Evolutionary conservation across 2,329 filamentous ascomycete genomes (phyloP).

Genomic region (Fusarium solani-melongenae): DNA sequence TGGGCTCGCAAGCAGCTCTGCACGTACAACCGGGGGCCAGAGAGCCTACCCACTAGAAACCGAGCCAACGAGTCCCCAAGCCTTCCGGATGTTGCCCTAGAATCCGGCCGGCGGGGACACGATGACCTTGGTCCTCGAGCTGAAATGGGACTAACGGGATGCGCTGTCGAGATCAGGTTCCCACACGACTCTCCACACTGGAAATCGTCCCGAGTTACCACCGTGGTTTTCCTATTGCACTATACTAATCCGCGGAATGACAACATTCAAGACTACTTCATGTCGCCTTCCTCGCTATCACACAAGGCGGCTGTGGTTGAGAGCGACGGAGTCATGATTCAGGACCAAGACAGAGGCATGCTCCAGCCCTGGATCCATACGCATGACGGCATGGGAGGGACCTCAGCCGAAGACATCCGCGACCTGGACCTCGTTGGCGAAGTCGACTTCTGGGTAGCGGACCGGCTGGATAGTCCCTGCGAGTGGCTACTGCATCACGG

Average conservation of each 20-base stretch:
- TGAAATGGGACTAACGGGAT: neutral
- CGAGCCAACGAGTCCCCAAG: neutral
- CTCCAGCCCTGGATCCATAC: neutral
- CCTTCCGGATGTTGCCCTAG: neutral
- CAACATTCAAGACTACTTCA: neutral
- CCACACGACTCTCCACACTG: neutral
- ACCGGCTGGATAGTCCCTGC: neutral
- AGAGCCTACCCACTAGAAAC: neutral
- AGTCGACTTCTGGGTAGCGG: neutral
- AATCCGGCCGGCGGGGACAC: neutral
- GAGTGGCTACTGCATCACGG: neutral
- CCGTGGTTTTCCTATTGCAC: neutral
- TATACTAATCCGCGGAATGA: neutral
- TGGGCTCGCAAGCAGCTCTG: neutral
- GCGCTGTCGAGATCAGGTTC: neutral
- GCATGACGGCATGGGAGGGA: neutral
- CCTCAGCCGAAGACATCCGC: neutral
- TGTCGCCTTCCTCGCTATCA: neutral
- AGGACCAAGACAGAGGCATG: neutral
- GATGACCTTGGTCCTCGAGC: neutral
- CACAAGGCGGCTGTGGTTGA: neutral
- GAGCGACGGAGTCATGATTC: neutral
- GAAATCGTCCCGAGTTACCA: neutral
- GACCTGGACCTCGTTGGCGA: neutral
- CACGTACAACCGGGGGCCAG: neutral